Conservation (phyloP, 257 asterid species). For the Ocimum tenuiflorum region DNA sequence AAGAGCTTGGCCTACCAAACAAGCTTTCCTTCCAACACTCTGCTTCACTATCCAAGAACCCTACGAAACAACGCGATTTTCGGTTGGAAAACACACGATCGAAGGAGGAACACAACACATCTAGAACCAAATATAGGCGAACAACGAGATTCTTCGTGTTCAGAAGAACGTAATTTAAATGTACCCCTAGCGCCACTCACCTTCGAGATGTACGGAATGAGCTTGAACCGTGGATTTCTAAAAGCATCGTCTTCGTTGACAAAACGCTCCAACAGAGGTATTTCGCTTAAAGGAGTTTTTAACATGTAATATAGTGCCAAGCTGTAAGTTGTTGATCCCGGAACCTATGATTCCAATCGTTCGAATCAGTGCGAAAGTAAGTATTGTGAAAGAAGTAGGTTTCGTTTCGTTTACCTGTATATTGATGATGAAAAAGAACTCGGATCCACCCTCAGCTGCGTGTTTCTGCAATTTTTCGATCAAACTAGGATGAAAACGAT, state of each 20-base stretch:
- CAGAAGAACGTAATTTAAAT: background rate
- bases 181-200: too few relatives aligned
- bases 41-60: constrained; percentile 98
- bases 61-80: constrained; percentile 42
- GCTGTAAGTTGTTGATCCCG: constrained; percentile 51
- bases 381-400: background rate
- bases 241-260: constrained; percentile 76
- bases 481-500: constrained; percentile 12
- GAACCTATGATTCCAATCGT: constrained; percentile 45
- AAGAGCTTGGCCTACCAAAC: constrained; percentile 78
- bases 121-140: background rate
- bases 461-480: constrained; percentile 39
- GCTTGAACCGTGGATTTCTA: constrained; percentile 81
- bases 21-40: constrained; percentile 85
- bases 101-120: too few relatives aligned
- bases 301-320: constrained; percentile 70
- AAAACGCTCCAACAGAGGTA: constrained; percentile 63
- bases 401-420: constrained; percentile 48
- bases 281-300: constrained; percentile 51
- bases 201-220: constrained; percentile 76
- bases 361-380: background rate
- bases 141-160: background rate
- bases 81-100: too few relatives aligned
- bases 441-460: constrained; percentile 55
- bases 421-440: constrained; percentile 66